These are phyloP conservation scores for Podaxis rugospora DNA, from an alignment of 768 basidiomycete genomes.

Conservation along the genomic window DNA sequence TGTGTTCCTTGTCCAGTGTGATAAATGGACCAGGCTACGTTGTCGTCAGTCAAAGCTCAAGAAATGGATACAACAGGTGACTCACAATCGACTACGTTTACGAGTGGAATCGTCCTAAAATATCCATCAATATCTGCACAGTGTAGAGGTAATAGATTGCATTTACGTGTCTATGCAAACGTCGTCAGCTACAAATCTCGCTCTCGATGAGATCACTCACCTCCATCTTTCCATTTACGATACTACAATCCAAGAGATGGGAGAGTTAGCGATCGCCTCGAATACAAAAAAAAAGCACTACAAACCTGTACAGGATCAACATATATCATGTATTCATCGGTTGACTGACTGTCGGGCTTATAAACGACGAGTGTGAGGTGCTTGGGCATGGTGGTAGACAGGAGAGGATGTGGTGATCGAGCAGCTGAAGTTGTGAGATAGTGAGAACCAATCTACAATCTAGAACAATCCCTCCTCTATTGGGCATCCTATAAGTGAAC, in stretches of 20 bases:
- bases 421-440: neutral
- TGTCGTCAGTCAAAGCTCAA: neutral
- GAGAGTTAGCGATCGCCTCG: conserved; percentile 11
- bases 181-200: conserved; percentile 13
- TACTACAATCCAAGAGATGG: conserved; percentile 36
- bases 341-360: conserved; percentile 69
- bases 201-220: conserved; percentile 36
- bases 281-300: neutral
- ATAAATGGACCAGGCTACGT: conserved; percentile 66
- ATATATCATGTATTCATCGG: conserved; percentile 69
- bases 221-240: conserved; percentile 78
- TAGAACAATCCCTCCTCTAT: neutral
- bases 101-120: conserved; percentile 59
- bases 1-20: conserved; percentile 71
- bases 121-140: conserved; percentile 13
- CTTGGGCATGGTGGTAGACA: conserved; percentile 34
- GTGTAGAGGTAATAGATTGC: neutral
- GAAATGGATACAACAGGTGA: neutral
- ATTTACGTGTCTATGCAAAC: conserved; percentile 61
- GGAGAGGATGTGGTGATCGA: conserved; percentile 6
- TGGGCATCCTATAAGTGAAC: neutral
- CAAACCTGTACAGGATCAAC: conserved; percentile 63
- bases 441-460: conserved; percentile 1
- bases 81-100: conserved; percentile 82
- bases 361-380: conserved; percentile 68